Conservation (phyloP, 2,329 filamentous ascomycete species). For the Sordariomycetes sp. region DNA sequence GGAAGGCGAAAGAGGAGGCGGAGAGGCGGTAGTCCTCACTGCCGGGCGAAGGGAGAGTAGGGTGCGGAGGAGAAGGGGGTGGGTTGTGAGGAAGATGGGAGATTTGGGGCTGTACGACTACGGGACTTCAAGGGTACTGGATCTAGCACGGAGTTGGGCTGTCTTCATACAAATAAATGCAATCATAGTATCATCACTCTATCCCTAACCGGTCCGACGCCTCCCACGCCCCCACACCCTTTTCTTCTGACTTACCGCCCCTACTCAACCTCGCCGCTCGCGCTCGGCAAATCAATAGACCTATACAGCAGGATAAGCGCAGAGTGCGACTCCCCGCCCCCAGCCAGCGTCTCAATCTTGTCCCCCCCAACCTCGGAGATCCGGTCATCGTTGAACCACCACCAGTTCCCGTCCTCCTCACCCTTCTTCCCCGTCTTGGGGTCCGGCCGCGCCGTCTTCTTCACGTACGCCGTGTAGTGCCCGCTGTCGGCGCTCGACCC, state of each 20-base stretch:
- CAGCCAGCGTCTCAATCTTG: slow-evolving; percentile 80
- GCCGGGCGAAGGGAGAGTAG: not conserved
- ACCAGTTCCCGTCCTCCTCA: slow-evolving; percentile 90
- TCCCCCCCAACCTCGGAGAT: slow-evolving; percentile 84
- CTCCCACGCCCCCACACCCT: slow-evolving; percentile 13
- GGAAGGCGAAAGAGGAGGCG: slow-evolving; percentile 10
- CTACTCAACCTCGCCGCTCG: slow-evolving; percentile 25
- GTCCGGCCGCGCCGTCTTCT: slow-evolving; percentile 68
- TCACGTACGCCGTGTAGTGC: slow-evolving; percentile 96
- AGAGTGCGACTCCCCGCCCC: slow-evolving; percentile 79
- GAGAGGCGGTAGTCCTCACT: not conserved
- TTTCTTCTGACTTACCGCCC: not conserved
- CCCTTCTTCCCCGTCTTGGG: slow-evolving; percentile 62
- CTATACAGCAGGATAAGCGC: slow-evolving; percentile 70
- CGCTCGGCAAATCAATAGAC: slow-evolving; percentile 53
- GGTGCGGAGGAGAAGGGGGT: not conserved
- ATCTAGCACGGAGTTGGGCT: not conserved
- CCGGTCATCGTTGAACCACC: slow-evolving; percentile 99
- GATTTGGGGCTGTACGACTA: not conserved
- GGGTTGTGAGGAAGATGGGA: not conserved
- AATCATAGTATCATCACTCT: slow-evolving; percentile 1
- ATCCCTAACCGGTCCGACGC: not conserved
- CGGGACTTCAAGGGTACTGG: not conserved
- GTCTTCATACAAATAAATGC: not conserved
- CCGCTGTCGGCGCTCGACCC: slow-evolving; percentile 93